Percentiles rank a stretch among this genome's conserved stretches.
Evolutionary conservation across 768 basidiomycete genomes (phyloP).

Genomic region (Lactarius trivialis): DNA sequence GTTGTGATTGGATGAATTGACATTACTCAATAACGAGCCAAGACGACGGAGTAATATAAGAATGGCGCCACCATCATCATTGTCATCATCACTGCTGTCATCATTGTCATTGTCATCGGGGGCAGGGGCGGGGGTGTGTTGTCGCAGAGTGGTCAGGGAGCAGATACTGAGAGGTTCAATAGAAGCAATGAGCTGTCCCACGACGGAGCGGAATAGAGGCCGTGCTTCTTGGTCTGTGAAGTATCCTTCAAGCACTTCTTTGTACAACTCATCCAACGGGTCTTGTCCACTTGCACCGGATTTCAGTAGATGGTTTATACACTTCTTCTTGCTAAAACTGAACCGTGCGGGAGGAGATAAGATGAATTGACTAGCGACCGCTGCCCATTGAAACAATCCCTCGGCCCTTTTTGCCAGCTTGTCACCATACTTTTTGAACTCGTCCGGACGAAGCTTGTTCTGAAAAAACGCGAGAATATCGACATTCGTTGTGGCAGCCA

Average conservation of each 20-base stretch:
- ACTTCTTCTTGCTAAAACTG: not conserved
- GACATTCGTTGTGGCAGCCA: not conserved
- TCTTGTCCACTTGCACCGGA: not conserved
- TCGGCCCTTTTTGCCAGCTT: not conserved
- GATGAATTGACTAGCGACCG: not conserved
- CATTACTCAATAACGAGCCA: not conserved
- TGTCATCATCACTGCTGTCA: not conserved
- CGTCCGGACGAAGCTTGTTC: not conserved
- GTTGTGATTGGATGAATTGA: not conserved
- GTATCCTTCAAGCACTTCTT: not conserved
- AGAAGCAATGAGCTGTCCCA: not conserved
- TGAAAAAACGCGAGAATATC: not conserved
- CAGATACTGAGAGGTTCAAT: not conserved
- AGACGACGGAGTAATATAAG: not conserved
- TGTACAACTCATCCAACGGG: not conserved
- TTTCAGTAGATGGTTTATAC: not conserved
- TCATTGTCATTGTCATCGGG: too few species aligned
- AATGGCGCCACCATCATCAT: not conserved
- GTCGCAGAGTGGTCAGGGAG: not conserved
- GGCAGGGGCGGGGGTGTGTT: not conserved
- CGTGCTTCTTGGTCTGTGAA: not conserved
- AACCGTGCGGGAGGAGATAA: not conserved
- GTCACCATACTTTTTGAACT: not conserved
- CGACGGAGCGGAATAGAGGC: not conserved
- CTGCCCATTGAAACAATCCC: not conserved